phyloP scores from a whole-genome alignment of 345 rosid species.

The Eucalyptus pauciflora region DNA sequence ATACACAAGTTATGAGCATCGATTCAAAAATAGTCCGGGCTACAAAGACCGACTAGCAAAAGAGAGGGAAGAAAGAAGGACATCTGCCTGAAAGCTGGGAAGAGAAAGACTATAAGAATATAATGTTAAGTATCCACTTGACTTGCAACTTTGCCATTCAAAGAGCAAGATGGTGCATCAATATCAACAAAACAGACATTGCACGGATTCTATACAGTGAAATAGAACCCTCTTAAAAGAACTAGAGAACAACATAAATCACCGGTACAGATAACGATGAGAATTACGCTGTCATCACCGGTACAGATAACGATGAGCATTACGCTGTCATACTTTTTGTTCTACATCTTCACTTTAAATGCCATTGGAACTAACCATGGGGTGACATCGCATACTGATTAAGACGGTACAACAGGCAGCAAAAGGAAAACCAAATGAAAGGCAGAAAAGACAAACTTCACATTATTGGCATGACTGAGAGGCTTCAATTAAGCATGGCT shows the following conservation, averaged over 20 bases:
- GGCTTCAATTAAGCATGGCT: not conserved
- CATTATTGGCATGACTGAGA: not conserved
- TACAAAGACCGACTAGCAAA: not conserved
- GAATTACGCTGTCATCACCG: not conserved
- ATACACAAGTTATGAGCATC: not conserved
- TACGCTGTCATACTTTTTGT: not conserved
- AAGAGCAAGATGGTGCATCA: not conserved
- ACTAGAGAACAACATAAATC: not conserved
- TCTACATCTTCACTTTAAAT: not conserved
- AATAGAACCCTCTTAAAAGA: not conserved
- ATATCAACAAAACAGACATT: not conserved
- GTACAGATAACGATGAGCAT: not conserved
- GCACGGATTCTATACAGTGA: not conserved
- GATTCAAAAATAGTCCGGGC: not conserved
- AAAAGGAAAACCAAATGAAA: not conserved
- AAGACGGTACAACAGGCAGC: not conserved
- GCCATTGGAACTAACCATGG: not conserved
- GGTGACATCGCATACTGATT: not conserved
- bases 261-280: not conserved
- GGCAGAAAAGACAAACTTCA: not conserved
- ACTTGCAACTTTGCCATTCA: not conserved
- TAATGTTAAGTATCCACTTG: not conserved
- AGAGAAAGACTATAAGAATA: not conserved
- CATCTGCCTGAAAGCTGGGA: not conserved
- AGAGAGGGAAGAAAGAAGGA: not conserved